Evolutionary conservation across 805 yeast genomes (phyloP).

Genomic region (Metschnikowia amazonensis): DNA sequence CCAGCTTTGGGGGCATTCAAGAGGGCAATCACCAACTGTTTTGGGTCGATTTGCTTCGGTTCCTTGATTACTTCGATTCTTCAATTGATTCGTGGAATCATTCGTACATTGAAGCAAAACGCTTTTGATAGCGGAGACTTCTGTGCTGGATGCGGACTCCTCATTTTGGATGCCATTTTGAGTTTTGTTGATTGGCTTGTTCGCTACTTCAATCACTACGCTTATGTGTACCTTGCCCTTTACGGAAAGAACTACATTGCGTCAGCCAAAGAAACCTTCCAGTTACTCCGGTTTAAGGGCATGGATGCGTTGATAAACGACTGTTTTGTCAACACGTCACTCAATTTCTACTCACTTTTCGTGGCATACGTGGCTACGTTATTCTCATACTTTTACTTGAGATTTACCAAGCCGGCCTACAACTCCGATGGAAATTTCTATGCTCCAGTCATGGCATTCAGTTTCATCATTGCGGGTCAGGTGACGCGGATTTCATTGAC

Average conservation of each 20-base stretch:
- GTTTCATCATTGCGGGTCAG: conserved; percentile 71
- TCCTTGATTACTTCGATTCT: conserved; percentile 68
- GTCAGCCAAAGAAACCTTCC: conserved; percentile 81
- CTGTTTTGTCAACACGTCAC: conserved; percentile 72
- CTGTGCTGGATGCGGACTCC: conserved; percentile 49
- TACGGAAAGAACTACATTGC: conserved; percentile 76
- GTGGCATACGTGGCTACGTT: conserved; percentile 61
- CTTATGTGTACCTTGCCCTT: conserved; percentile 80
- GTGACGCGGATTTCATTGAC: conserved; percentile 68
- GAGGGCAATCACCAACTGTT: conserved; percentile 78
- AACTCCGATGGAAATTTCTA: conserved; percentile 56
- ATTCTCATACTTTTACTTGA: conserved; percentile 62
- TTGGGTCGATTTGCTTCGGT: conserved; percentile 89
- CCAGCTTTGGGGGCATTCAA: conserved; percentile 80
- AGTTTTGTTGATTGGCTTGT: conserved; percentile 74
- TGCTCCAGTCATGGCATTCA: conserved; percentile 72
- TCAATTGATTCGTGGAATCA: conserved; percentile 57
- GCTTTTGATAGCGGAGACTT: conserved; percentile 50
- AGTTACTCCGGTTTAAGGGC: conserved; percentile 72
- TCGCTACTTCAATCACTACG: conserved; percentile 84
- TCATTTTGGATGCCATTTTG: conserved; percentile 56
- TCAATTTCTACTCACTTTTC: conserved; percentile 71
- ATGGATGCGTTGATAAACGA: conserved; percentile 82
- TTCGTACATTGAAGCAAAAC: conserved; percentile 50
- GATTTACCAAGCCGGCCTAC: conserved; percentile 64